These are phyloP conservation scores for Lolium perenne DNA, from an alignment of 176 grass and related monocot genomes.

Conservation along the genomic window DNA sequence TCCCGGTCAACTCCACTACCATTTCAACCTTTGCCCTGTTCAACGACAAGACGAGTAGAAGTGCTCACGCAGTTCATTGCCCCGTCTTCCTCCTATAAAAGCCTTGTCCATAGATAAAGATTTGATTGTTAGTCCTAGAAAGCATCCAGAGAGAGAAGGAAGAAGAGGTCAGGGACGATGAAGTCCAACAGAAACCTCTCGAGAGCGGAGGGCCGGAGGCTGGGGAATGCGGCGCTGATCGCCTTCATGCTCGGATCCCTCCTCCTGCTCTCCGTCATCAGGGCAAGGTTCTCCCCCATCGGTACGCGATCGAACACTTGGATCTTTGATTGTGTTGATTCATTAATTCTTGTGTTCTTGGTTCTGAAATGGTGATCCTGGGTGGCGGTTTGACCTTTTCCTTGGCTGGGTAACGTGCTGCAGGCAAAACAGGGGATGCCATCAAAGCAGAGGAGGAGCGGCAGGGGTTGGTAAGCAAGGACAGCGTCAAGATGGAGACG, in stretches of 20 bases:
- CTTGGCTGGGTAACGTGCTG: background rate
- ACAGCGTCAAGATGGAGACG: background rate
- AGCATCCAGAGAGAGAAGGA: background rate
- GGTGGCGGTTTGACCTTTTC: background rate
- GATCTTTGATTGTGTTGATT: background rate
- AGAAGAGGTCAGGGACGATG: conserved; percentile 34
- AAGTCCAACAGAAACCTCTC: conserved; percentile 58
- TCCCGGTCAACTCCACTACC: conserved; percentile 43
- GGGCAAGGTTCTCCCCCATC: conserved; percentile 61
- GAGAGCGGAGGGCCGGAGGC: conserved; percentile 53
- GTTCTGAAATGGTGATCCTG: conserved; percentile 1
- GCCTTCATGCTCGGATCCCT: conserved; percentile 72
- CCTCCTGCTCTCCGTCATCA: conserved; percentile 61
- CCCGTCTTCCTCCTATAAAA: conserved; percentile 7
- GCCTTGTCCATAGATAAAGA: background rate
- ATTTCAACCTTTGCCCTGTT: conserved; percentile 43
- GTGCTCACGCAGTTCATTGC: background rate
- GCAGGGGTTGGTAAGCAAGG: conserved; percentile 33
- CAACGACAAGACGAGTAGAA: background rate
- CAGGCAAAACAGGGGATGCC: conserved; percentile 55
- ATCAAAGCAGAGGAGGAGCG: conserved; percentile 52
- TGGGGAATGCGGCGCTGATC: conserved; percentile 67
- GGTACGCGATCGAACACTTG: background rate
- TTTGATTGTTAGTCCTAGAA: background rate
- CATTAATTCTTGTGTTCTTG: background rate